These are phyloP conservation scores for Rheum nobile DNA, from an alignment of 148 eudicot species.

Conservation along the genomic window DNA sequence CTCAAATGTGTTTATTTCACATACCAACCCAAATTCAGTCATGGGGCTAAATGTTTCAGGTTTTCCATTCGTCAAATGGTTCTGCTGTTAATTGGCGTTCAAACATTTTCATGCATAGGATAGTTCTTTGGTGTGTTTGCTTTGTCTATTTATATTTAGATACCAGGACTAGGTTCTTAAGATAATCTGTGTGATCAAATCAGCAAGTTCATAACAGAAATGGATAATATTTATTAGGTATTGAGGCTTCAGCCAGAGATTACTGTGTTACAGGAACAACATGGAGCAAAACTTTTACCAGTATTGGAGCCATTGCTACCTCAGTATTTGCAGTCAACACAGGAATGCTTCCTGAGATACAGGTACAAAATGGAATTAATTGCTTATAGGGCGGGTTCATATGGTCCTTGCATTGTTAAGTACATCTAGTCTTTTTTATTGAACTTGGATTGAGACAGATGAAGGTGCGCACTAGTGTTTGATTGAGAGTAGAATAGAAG, in stretches of 20 bases:
- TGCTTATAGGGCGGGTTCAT: background rate
- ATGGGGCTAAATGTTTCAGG: background rate
- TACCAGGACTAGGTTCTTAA: background rate
- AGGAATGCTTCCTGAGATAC: conserved; percentile 99
- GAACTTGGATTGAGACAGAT: background rate
- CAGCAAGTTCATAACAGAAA: background rate
- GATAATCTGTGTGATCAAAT: background rate
- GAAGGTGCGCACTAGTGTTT: background rate
- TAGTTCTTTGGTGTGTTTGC: background rate
- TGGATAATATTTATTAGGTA: conserved; percentile 31
- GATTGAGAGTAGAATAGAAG: background rate
- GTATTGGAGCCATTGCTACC: conserved; percentile 81
- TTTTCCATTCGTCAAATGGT: background rate
- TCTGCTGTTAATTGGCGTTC: too few species aligned
- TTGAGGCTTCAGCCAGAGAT: conserved; percentile 53
- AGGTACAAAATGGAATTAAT: conserved; percentile 26
- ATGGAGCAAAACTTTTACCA: conserved; percentile 41
- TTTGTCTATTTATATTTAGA: background rate
- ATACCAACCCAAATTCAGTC: background rate
- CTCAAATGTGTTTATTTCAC: background rate
- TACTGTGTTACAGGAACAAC: conserved; percentile 44
- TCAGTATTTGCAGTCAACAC: conserved; percentile 84
- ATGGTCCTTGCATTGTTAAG: background rate
- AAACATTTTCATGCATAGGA: background rate
- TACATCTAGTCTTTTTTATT: background rate